Evolutionary conservation across 2,329 filamentous ascomycete genomes (phyloP).

Genomic region (Achaetomium macrosporum): DNA sequence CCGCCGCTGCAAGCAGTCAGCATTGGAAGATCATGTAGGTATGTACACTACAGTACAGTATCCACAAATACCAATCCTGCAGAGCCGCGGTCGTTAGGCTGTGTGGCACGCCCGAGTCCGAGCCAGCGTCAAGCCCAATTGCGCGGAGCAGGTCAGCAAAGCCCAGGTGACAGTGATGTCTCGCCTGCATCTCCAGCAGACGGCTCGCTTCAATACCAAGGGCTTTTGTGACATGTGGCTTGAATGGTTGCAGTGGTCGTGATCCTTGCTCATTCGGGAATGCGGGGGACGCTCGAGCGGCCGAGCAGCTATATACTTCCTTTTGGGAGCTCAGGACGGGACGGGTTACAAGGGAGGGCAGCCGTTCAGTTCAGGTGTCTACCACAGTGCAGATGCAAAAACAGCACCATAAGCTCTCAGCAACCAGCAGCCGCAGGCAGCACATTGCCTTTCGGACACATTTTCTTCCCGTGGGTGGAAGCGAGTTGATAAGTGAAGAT

Average conservation of each 20-base stretch:
- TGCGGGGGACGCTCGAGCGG: slow-evolving; percentile 5
- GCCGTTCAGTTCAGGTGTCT: no score
- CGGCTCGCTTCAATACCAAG: not conserved
- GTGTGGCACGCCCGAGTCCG: not conserved
- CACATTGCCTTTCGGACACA: no score
- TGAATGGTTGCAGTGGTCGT: not conserved
- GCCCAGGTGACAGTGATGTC: no score
- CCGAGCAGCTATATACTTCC: not conserved
- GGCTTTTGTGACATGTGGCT: slow-evolving; percentile 10
- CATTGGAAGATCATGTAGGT: not conserved
- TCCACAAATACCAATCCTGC: not conserved
- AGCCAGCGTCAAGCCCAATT: no score
- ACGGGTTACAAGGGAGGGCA: not conserved
- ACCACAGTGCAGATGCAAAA: no score
- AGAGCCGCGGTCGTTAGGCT: not conserved
- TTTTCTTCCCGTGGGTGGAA: no score
- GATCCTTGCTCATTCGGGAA: not conserved
- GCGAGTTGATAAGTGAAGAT: no score
- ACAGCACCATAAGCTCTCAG: no score
- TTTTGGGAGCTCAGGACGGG: not conserved
- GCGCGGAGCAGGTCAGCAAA: no score
- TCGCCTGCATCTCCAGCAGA: not conserved
- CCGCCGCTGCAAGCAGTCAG: slow-evolving; percentile 8
- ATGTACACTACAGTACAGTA: not conserved
- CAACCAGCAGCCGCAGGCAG: no score